phyloP scores from a whole-genome alignment of 164 flowering plant species.

The Nymphaea colorata region DNA sequence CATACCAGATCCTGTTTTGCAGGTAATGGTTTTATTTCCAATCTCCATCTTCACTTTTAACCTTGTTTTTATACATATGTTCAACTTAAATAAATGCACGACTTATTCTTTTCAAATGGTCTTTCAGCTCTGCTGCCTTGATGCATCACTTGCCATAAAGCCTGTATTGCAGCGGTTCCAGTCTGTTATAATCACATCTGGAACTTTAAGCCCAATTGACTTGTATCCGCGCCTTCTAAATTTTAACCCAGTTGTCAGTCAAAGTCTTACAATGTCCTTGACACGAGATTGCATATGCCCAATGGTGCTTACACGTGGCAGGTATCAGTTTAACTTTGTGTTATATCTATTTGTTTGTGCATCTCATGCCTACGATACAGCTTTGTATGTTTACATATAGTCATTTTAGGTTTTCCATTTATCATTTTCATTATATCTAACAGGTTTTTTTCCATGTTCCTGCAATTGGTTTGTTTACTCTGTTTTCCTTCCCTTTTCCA shows the following conservation, averaged over 20 bases:
- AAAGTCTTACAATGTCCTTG: slow-evolving; percentile 90
- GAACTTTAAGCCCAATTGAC: slow-evolving; percentile 95
- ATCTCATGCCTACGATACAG: neutral
- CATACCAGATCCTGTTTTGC: slow-evolving; percentile 96
- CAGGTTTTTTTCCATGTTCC: neutral
- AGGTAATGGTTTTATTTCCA: slow-evolving; percentile 29
- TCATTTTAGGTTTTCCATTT: neutral
- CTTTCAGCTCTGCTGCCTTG: slow-evolving; percentile 75
- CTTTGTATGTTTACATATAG: neutral
- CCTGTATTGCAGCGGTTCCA: slow-evolving; percentile 97
- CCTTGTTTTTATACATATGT: too few species aligned
- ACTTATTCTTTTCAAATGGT: slow-evolving; percentile 2
- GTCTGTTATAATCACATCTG: slow-evolving; percentile 95
- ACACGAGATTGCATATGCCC: slow-evolving; percentile 99
- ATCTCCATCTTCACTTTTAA: neutral
- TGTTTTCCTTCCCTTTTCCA: neutral
- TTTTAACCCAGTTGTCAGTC: slow-evolving; percentile 93
- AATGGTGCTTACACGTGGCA: slow-evolving; percentile 98
- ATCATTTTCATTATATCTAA: too few species aligned
- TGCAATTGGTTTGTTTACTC: neutral
- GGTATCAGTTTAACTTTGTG: slow-evolving; percentile 26
- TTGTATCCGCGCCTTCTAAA: slow-evolving; percentile 93
- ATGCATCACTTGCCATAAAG: slow-evolving; percentile 96
- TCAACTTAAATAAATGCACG: neutral
- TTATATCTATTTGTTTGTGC: neutral